These are phyloP conservation scores for Vitis rupestris DNA, from an alignment of 164 flowering plant genomes.

Conservation along the genomic window DNA sequence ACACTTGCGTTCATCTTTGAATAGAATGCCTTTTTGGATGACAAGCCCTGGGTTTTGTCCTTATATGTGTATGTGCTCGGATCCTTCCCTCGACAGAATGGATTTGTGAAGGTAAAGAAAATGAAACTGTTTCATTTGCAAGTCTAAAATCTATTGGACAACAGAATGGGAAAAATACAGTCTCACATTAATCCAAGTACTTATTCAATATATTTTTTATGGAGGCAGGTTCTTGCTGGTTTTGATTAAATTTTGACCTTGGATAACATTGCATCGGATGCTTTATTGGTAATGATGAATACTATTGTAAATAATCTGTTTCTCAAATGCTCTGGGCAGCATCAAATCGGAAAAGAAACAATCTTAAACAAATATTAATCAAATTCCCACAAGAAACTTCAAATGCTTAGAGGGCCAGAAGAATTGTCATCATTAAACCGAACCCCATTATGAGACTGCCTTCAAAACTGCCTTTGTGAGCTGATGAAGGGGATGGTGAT, in stretches of 20 bases:
- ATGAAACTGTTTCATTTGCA: too few species aligned
- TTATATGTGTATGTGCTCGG: too few species aligned
- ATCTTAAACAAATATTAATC: background rate
- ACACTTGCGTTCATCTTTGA: background rate
- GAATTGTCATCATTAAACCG: slow-evolving; percentile 16
- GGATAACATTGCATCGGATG: background rate
- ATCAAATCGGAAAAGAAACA: background rate
- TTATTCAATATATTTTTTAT: background rate
- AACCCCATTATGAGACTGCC: slow-evolving; percentile 14
- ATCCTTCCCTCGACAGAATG: too few species aligned
- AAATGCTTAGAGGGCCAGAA: slow-evolving; percentile 15
- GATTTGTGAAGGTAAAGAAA: too few species aligned
- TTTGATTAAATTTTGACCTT: background rate
- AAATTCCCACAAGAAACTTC: background rate
- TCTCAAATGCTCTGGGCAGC: background rate
- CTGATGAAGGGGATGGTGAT: slow-evolving; percentile 22
- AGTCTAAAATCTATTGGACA: too few species aligned
- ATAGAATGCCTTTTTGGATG: background rate
- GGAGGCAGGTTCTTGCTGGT: background rate
- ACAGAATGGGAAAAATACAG: too few species aligned
- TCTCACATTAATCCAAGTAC: too few species aligned
- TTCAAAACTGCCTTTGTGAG: slow-evolving; percentile 3
- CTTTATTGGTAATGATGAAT: background rate
- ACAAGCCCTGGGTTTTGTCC: background rate
- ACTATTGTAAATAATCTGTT: background rate